Evolutionary conservation across 805 yeast genomes (phyloP).

Genomic region (Isabelozyma gotoi): DNA sequence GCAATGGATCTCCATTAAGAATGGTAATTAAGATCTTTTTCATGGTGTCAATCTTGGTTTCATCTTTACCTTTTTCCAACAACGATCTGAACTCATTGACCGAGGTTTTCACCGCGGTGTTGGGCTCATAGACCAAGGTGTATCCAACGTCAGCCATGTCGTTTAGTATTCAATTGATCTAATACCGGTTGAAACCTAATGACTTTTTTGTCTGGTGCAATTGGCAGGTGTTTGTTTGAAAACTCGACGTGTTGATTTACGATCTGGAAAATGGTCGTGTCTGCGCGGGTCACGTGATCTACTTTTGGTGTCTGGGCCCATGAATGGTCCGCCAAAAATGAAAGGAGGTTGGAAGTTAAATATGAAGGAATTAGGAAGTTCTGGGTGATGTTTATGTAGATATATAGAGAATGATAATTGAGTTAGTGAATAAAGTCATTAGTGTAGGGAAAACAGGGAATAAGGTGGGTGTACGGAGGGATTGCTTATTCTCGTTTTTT

Average conservation of each 20-base stretch:
- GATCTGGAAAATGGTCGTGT: neutral
- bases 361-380: too few species aligned
- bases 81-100: constrained; percentile 71
- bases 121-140: constrained; percentile 79
- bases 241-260: constrained; percentile 17
- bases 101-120: constrained; percentile 59
- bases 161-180: constrained; percentile 1
- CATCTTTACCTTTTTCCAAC: constrained; percentile 89
- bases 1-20: constrained; percentile 90
- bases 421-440: too few species aligned
- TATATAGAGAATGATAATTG: too few species aligned
- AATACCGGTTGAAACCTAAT: neutral
- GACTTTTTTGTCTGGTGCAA: neutral
- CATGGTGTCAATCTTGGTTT: constrained; percentile 86
- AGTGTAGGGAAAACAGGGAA: too few species aligned
- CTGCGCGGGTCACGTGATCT: too few species aligned
- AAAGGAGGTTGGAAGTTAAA: too few species aligned
- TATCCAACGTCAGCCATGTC: constrained; percentile 51
- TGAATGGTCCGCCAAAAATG: too few species aligned
- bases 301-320: too few species aligned
- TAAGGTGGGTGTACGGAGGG: too few species aligned
- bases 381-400: too few species aligned
- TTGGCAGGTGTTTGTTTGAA: constrained; percentile 2
- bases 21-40: constrained; percentile 79
- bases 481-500: too few species aligned